Percentiles rank a stretch among this genome's conserved stretches.
These are phyloP conservation scores for Garcia nutans DNA, from an alignment of 345 rosid species.

Conservation along the genomic window DNA sequence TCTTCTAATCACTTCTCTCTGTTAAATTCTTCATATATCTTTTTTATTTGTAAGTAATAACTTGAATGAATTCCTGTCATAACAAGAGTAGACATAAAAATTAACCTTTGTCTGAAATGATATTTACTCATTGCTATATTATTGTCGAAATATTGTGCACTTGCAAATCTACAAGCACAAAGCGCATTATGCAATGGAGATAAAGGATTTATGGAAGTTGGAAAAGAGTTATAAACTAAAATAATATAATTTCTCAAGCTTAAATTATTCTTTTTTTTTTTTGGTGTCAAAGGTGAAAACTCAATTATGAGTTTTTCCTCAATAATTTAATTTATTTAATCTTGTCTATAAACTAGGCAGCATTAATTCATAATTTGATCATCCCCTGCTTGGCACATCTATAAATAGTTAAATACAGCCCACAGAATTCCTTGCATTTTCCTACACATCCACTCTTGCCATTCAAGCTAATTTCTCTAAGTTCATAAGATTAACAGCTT, in stretches of 20 bases:
- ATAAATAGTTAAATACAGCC: conserved; percentile 19
- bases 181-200: neutral
- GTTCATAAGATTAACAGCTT: neutral
- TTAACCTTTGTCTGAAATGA: too few relatives aligned
- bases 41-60: too few relatives aligned
- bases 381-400: conserved; percentile 17
- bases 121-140: too few relatives aligned
- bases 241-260: neutral
- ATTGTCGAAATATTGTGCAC: too few relatives aligned
- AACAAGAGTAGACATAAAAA: too few relatives aligned
- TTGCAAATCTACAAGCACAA: too few relatives aligned
- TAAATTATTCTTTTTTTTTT: neutral
- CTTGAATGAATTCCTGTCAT: too few relatives aligned
- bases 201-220: neutral
- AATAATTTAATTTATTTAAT: neutral
- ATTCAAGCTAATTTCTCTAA: neutral
- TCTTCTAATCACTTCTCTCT: neutral
- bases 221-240: neutral
- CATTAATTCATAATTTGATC: neutral
- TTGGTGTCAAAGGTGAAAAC: too few relatives aligned
- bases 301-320: neutral
- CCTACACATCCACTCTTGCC: conserved; percentile 1
- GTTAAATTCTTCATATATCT: neutral
- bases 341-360: conserved; percentile 6
- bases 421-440: conserved; percentile 3